These are phyloP conservation scores for Solanum rostratum DNA, from an alignment of 257 asterid species.

Conservation along the genomic window DNA sequence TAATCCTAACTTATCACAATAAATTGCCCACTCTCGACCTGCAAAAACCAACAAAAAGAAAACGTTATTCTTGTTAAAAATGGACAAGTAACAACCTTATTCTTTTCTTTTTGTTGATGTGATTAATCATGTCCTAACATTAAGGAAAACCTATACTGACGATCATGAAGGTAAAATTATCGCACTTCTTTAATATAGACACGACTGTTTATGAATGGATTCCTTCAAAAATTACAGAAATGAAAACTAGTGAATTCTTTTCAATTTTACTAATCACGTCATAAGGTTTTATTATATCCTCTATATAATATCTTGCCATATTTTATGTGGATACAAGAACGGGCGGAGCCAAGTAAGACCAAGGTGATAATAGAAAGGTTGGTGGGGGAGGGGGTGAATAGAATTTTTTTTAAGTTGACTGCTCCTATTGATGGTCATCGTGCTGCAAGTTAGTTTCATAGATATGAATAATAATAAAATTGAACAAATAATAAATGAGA, in stretches of 20 bases:
- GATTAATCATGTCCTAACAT: not conserved
- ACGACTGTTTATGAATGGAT: no score
- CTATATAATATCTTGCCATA: not conserved
- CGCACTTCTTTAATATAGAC: no score
- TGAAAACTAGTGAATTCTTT: not conserved
- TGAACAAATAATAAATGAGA: no score
- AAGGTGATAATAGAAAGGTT: no score
- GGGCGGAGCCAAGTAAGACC: not conserved
- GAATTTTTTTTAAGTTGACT: no score
- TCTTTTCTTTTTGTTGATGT: not conserved
- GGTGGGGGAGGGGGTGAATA: no score
- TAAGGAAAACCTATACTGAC: not conserved
- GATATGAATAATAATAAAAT: no score
- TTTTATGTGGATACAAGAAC: not conserved
- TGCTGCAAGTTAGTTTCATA: no score
- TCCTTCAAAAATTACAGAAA: not conserved
- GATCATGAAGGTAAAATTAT: no score
- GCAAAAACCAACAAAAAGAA: not conserved
- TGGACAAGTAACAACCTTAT: not conserved
- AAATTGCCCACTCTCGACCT: not conserved
- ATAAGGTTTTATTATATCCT: not conserved
- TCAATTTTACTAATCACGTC: not conserved
- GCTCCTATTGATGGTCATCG: no score
- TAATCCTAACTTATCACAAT: not conserved
- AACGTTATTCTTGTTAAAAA: not conserved